Evolutionary conservation across 768 basidiomycete genomes (phyloP).

Genomic region (Sporobolomyces roseus): DNA sequence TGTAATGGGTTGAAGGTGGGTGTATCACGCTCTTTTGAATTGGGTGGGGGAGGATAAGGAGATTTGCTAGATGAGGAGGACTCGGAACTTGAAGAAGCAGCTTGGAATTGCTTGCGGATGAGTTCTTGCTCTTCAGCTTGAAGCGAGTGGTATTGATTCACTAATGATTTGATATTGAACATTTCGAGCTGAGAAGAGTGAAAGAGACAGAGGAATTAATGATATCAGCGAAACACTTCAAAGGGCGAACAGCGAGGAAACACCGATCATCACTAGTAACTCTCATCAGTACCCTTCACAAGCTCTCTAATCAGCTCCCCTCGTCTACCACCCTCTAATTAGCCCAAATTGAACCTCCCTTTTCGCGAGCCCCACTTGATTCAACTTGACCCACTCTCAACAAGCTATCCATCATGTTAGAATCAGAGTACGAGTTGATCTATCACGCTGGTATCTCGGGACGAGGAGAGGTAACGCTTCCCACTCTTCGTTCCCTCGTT

Average conservation of each 20-base stretch:
- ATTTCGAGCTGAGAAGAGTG: not conserved
- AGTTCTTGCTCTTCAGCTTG: not conserved
- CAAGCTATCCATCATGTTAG: not conserved
- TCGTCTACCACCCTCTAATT: too few relatives aligned
- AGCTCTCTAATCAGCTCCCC: too few relatives aligned
- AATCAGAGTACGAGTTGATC: conserved; percentile 40
- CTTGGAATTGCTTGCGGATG: too few relatives aligned
- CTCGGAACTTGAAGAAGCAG: too few relatives aligned
- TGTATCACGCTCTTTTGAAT: not conserved
- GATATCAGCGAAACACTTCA: too few relatives aligned
- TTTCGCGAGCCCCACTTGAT: not conserved
- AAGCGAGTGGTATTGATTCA: conserved; percentile 12
- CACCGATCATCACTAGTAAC: too few relatives aligned
- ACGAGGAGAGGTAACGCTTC: conserved; percentile 22
- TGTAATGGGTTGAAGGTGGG: conserved; percentile 11
- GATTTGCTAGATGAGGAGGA: too few relatives aligned
- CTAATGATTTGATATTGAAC: not conserved
- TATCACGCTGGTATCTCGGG: conserved; percentile 38
- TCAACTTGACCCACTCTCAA: not conserved
- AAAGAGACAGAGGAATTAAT: not conserved
- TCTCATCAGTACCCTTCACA: too few relatives aligned
- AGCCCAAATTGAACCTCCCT: too few relatives aligned
- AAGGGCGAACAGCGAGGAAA: too few relatives aligned
- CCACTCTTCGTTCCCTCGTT: not conserved
- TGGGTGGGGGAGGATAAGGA: not conserved